A percentile compares a stretch with the other conserved stretches of the same genome.
phyloP scores from a whole-genome alignment of 2,329 filamentous ascomycete genomes.

The Xylaria sp. region DNA sequence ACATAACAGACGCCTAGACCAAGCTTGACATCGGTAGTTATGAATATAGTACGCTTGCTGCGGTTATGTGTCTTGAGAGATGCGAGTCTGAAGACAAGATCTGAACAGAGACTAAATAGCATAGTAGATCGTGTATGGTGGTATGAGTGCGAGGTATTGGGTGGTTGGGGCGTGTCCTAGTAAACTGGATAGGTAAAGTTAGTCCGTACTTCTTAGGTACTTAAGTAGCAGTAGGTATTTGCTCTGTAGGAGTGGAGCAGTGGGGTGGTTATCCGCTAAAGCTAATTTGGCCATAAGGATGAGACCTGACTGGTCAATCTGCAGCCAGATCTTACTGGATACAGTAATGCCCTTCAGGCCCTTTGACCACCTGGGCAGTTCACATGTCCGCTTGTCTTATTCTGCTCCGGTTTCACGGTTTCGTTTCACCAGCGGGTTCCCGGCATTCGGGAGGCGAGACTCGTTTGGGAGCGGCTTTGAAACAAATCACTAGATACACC shows the following conservation, averaged over 20 bases:
- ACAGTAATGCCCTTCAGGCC: slow-evolving; percentile 1
- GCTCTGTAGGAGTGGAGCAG: background rate
- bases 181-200: background rate
- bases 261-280: slow-evolving; percentile 17
- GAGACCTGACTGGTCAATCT: slow-evolving; percentile 8
- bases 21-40: background rate
- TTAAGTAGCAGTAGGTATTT: background rate
- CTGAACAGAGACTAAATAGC: background rate
- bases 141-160: background rate
- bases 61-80: background rate
- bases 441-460: slow-evolving; percentile 35
- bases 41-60: background rate
- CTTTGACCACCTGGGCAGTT: slow-evolving; percentile 3
- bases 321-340: slow-evolving; percentile 22
- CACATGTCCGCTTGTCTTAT: background rate
- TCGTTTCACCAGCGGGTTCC: slow-evolving; percentile 23
- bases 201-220: background rate
- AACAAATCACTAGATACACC: slow-evolving; percentile 24
- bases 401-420: slow-evolving; percentile 25
- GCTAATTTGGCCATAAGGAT: background rate
- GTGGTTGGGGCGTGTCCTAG: background rate
- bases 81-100: background rate
- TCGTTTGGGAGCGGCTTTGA: slow-evolving; percentile 32
- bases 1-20: background rate
- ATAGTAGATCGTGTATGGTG: background rate